Percentiles rank a stretch among this genome's conserved stretches.
These are phyloP conservation scores for Tetrapyrgos nigripes DNA, from an alignment of 1,284 basidiomycete genomes.

Conservation along the genomic window DNA sequence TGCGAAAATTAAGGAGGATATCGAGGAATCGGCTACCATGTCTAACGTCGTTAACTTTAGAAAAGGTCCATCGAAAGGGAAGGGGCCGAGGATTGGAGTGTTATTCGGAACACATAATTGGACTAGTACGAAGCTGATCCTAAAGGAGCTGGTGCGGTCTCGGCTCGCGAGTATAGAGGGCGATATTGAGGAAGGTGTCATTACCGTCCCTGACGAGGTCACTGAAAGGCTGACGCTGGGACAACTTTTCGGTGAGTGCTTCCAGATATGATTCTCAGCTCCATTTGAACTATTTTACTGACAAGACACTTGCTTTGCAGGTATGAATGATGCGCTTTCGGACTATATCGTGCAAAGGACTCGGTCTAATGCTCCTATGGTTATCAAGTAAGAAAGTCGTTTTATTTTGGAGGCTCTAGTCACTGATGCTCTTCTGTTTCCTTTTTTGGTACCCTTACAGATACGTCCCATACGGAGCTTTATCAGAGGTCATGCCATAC, in stretches of 20 bases:
- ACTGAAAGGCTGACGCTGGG: slow-evolving; percentile 77
- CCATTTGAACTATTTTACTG: not conserved
- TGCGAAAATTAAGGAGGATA: slow-evolving; percentile 57
- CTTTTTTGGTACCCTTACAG: slow-evolving; percentile 31
- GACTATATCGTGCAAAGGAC: slow-evolving; percentile 68
- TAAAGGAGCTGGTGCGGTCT: slow-evolving; percentile 63
- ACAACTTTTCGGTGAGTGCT: slow-evolving; percentile 82
- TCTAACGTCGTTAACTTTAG: too few relatives aligned
- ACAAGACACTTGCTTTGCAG: slow-evolving; percentile 42
- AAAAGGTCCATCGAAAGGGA: too few relatives aligned
- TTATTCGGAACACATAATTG: slow-evolving; percentile 91
- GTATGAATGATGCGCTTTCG: slow-evolving; percentile 85
- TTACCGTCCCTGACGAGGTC: slow-evolving; percentile 55
- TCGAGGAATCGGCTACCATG: slow-evolving; percentile 31
- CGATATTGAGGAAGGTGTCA: slow-evolving; percentile 31
- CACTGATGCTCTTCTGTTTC: not conserved
- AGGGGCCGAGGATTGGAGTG: slow-evolving; percentile 61
- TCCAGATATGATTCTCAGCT: not conserved
- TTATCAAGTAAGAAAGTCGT: slow-evolving; percentile 65
- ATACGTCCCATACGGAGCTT: slow-evolving; percentile 85
- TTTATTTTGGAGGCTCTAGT: slow-evolving; percentile 8
- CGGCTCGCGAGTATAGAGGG: slow-evolving; percentile 55
- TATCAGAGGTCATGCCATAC: slow-evolving; percentile 77
- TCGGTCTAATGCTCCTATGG: slow-evolving; percentile 64
- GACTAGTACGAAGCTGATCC: slow-evolving; percentile 64